A percentile compares a stretch with the other conserved stretches of the same genome.
Evolutionary conservation across 2,329 filamentous ascomycete genomes (phyloP).

Genomic region (Fusarium robinianum): DNA sequence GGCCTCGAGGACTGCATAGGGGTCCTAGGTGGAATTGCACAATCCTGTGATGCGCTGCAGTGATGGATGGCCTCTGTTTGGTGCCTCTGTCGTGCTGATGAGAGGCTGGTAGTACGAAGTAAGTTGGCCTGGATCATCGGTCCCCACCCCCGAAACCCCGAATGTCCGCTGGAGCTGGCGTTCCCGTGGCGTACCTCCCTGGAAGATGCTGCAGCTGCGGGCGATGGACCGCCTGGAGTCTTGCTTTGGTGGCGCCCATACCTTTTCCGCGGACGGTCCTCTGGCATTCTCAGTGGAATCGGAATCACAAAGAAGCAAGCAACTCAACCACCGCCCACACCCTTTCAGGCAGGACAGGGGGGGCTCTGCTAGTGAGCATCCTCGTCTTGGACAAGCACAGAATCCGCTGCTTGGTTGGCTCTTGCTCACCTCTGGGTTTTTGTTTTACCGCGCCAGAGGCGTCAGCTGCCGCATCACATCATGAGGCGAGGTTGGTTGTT

Average conservation of each 20-base stretch:
- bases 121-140: no score
- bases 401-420: slow-evolving; percentile 5
- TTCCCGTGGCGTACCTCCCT: background rate
- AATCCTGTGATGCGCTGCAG: no score
- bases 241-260: slow-evolving; percentile 1
- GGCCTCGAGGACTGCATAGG: background rate
- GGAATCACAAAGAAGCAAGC: no score
- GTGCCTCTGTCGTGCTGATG: slow-evolving; percentile 3
- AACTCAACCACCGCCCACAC: slow-evolving; percentile 6
- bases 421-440: no score
- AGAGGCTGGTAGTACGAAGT: no score
- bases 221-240: slow-evolving; percentile 5
- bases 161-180: slow-evolving; percentile 1
- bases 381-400: slow-evolving; percentile 4
- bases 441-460: slow-evolving; percentile 8
- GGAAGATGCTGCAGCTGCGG: background rate
- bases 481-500: slow-evolving; percentile 19
- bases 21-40: no score
- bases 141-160: slow-evolving; percentile 5
- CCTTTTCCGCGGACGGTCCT: slow-evolving; percentile 10
- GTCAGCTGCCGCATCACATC: slow-evolving; percentile 24
- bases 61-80: no score
- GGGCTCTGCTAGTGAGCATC: slow-evolving; percentile 4
- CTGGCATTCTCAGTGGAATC: no score
- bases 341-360: slow-evolving; percentile 3